A percentile compares a stretch with the other conserved stretches of the same genome.
phyloP scores from a whole-genome alignment of 352 stramenopile species.

The Bremia lactucae region DNA sequence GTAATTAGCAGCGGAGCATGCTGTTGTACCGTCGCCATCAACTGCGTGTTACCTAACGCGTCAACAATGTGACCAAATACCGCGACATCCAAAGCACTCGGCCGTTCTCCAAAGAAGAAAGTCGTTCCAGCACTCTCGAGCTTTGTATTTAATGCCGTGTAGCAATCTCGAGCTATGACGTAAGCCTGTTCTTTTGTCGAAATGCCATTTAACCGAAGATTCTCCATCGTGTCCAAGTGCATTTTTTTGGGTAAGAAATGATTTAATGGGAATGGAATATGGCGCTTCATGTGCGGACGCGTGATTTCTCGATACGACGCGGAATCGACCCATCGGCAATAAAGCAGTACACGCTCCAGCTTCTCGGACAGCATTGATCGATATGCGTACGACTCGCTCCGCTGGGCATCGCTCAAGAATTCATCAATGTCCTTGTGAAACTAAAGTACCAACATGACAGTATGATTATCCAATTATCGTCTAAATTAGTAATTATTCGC shows the following conservation, averaged over 20 bases:
- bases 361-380: conserved; percentile 75
- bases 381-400: conserved; percentile 77
- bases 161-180: conserved; percentile 75
- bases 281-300: conserved; percentile 65
- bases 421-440: conserved; percentile 79
- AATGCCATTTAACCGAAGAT: conserved; percentile 43
- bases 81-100: conserved; percentile 62
- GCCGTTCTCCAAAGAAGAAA: conserved; percentile 65
- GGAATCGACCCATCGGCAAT: conserved; percentile 77
- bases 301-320: conserved; percentile 81
- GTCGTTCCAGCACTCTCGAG: conserved; percentile 35
- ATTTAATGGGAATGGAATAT: conserved; percentile 76
- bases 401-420: conserved; percentile 52
- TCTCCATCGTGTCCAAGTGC: conserved; percentile 54
- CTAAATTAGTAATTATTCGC: no score
- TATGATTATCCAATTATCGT: no score
- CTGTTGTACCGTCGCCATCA: conserved; percentile 58
- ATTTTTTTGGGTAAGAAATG: conserved; percentile 81
- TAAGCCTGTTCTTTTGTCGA: conserved; percentile 72
- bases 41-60: conserved; percentile 58
- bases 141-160: conserved; percentile 75
- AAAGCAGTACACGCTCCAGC: conserved; percentile 69
- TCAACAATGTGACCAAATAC: conserved; percentile 82
- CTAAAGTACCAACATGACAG: conserved; percentile 14
- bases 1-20: conserved; percentile 63